phyloP scores from a whole-genome alignment of 2,329 filamentous ascomycete species.

The Bipolaris cookei region DNA sequence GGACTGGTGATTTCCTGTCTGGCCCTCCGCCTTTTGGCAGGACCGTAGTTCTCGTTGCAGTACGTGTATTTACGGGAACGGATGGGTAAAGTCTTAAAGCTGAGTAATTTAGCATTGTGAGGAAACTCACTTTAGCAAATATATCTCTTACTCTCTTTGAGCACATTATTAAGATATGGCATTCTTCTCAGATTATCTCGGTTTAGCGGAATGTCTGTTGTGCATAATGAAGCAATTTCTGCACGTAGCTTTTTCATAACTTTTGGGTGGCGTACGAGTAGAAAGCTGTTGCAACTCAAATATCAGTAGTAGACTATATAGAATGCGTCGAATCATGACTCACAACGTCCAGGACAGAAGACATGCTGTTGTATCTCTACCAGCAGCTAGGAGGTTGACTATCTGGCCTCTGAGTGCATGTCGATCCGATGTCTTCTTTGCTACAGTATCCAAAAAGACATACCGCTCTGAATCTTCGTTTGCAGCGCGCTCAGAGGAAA shows the following conservation, averaged over 20 bases:
- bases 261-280: slow-evolving; percentile 44
- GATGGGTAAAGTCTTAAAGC: slow-evolving; percentile 37
- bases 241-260: slow-evolving; percentile 43
- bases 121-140: neutral
- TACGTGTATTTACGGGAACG: slow-evolving; percentile 36
- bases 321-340: slow-evolving; percentile 1
- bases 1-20: slow-evolving; percentile 34
- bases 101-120: neutral
- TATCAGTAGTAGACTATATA: slow-evolving; percentile 17
- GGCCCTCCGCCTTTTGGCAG: slow-evolving; percentile 23
- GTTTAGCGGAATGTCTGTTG: slow-evolving; percentile 49
- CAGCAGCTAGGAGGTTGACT: slow-evolving; percentile 39
- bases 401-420: slow-evolving; percentile 49
- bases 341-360: slow-evolving; percentile 37
- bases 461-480: slow-evolving; percentile 29
- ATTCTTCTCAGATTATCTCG: slow-evolving; percentile 51
- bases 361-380: slow-evolving; percentile 42
- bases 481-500: slow-evolving; percentile 38
- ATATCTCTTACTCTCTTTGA: slow-evolving; percentile 50
- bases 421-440: slow-evolving; percentile 47
- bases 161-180: slow-evolving; percentile 33
- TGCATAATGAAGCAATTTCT: slow-evolving; percentile 34
- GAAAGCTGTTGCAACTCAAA: slow-evolving; percentile 39
- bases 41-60: neutral
- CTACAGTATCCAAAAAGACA: slow-evolving; percentile 49